Percentiles rank a stretch among this genome's conserved stretches.
Conservation (phyloP, 139 green algal genomes). For the Chlorella sp. region DNA sequence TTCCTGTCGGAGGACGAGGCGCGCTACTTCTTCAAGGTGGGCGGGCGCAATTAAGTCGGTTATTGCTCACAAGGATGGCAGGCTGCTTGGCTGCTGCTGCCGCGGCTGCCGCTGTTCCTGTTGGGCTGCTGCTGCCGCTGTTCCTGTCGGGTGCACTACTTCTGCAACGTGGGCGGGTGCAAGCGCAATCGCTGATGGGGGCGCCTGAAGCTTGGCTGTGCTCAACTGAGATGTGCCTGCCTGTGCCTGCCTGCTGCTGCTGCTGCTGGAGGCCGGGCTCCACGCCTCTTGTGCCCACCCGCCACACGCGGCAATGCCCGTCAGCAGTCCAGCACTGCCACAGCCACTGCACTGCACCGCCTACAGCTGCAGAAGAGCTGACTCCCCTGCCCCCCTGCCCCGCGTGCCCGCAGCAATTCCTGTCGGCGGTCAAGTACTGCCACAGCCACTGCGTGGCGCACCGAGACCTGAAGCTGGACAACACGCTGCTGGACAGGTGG, state of each 20-base stretch:
- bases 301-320: slow-evolving; percentile 79
- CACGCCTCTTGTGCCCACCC: no score
- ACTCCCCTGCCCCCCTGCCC: no score
- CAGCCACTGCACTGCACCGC: slow-evolving; percentile 56
- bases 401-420: slow-evolving; percentile 78
- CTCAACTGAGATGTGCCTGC: no score
- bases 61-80: no score
- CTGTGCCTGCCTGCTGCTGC: no score
- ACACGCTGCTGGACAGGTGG: slow-evolving; percentile 80
- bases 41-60: no score
- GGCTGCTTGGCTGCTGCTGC: neutral
- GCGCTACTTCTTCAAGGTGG: slow-evolving; percentile 86
- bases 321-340: slow-evolving; percentile 93
- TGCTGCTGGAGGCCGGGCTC: no score
- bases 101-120: neutral
- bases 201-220: no score
- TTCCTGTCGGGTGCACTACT: no score
- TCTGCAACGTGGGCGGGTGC: no score
- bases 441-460: slow-evolving; percentile 89
- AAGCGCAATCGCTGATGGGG: no score
- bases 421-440: slow-evolving; percentile 92
- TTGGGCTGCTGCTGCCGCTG: neutral
- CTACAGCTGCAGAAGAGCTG: no score
- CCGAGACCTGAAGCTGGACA: slow-evolving; percentile 83
- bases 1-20: slow-evolving; percentile 88